Base-by-base conservation (phyloP, 495 filamentous ascomycete species). In the Penicillium fimorum region DNA sequence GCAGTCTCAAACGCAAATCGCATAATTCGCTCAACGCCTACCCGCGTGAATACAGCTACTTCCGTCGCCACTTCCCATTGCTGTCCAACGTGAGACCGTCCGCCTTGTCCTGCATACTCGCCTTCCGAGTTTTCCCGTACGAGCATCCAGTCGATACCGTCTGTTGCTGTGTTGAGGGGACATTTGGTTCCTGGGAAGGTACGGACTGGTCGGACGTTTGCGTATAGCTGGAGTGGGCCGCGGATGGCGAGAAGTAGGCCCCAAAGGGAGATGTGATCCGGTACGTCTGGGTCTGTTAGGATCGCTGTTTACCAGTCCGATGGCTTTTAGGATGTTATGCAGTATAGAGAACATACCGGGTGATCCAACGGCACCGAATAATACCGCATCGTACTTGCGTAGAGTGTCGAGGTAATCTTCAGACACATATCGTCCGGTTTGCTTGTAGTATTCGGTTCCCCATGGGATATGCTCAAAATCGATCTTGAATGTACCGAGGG, bases 231-330 rank as follows among this genome's bases (percentile, higher is more conserved):
- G 5, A 81, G 62, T 5, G 76, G 73, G 46, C 77, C 74, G 56
- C 78, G 70, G 52, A 80, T 75, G 29, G 76, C 76, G 9, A 81
- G 67, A 27, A 76, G 68, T n/a, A 80, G 70, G 18, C 70, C 71
- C 74, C 78, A 79, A 17, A 81, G 70, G 0, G 78, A 79, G 47
- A 80, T 75, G 56, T 80, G 76, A 53, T 81, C 78, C 5, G 78
- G 76, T 2, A 80, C 75, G 60, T 77, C 76, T 80, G 18, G 3
- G 3, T 15, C 0, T 33, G 37, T 35, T 11, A 47, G 24, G 18
- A 47, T 47, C 18, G 27, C 10, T 29, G 15, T 32, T 47, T 29
- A 32, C 43, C 24, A 29, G 32, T 27, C 25, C 25, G 25, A 11
- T 35, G 0, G 11, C 12, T 17, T 12, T 11, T 5, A 46, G 7